Percentiles rank a stretch among this genome's conserved stretches.
These are phyloP conservation scores for Castanea crenata DNA, from an alignment of 306 rosid genomes.

Conservation along the genomic window DNA sequence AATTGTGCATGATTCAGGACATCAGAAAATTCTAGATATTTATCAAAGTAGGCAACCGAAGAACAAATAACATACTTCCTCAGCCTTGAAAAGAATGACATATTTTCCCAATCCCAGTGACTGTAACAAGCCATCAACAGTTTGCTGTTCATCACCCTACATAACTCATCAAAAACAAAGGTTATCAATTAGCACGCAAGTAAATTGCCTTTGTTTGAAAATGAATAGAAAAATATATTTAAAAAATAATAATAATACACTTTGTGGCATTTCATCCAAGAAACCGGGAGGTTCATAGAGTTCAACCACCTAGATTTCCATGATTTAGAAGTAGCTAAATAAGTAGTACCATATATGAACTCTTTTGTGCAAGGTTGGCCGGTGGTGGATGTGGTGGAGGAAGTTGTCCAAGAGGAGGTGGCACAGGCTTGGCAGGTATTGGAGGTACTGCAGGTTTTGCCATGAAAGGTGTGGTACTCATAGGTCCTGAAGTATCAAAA, in stretches of 20 bases:
- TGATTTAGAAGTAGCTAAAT: conserved; percentile 6
- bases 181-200: neutral
- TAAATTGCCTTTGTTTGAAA: neutral
- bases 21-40: conserved; percentile 9
- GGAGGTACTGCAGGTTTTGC: conserved; percentile 55
- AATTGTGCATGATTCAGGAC: neutral
- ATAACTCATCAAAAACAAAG: conserved; percentile 16
- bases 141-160: conserved; percentile 72
- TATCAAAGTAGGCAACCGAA: conserved; percentile 5
- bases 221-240: neutral
- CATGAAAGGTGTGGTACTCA: conserved; percentile 40
- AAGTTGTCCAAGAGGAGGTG: conserved; percentile 53
- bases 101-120: conserved; percentile 82
- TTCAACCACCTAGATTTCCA: no score
- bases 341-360: conserved; percentile 56
- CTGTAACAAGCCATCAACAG: conserved; percentile 78
- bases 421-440: conserved; percentile 51
- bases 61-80: conserved; percentile 70
- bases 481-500: conserved; percentile 57
- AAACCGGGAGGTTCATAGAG: neutral
- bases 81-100: conserved; percentile 81
- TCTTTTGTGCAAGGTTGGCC: conserved; percentile 45
- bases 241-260: neutral
- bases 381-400: conserved; percentile 70
- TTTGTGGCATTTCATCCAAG: neutral